phyloP scores from a whole-genome alignment of 306 rosid genomes.

The Clitoria ternatea region DNA sequence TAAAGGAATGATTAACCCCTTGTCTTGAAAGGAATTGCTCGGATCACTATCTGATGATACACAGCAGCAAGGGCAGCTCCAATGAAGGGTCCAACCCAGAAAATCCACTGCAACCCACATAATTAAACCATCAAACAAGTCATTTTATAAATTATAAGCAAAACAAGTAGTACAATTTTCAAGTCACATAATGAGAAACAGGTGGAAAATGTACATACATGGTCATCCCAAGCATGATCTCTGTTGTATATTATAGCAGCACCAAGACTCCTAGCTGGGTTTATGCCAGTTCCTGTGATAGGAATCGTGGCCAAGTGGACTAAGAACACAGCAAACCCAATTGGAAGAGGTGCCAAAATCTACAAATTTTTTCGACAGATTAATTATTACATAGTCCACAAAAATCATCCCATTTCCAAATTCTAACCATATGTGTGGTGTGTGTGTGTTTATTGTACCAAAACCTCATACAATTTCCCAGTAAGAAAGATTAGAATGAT shows the following conservation, averaged over 20 bases:
- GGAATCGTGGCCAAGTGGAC: constrained; percentile 98
- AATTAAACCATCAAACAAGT: background rate
- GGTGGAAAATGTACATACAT: constrained; percentile 30
- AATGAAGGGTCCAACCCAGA: constrained; percentile 94
- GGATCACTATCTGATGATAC: constrained; percentile 79
- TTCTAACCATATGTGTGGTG: no score
- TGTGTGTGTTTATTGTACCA: no score
- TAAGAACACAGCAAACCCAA: constrained; percentile 92
- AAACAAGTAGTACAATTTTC: background rate
- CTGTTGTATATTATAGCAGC: constrained; percentile 84
- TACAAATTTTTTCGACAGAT: constrained; percentile 24
- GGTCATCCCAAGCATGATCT: constrained; percentile 77
- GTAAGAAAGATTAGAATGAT: no score
- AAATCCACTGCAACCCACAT: constrained; percentile 66
- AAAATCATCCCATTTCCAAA: background rate
- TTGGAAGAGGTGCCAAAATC: constrained; percentile 95
- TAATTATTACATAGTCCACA: background rate
- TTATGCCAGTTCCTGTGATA: constrained; percentile 86
- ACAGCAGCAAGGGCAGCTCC: constrained; percentile 92
- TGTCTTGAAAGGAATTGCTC: constrained; percentile 90
- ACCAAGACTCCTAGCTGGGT: constrained; percentile 95
- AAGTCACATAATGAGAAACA: background rate
- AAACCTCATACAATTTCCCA: no score
- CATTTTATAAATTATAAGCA: background rate
- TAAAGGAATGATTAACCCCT: constrained; percentile 35